Base-by-base conservation (phyloP, 2,329 filamentous ascomycete species). In the Pestalotiopsis fici region DNA sequence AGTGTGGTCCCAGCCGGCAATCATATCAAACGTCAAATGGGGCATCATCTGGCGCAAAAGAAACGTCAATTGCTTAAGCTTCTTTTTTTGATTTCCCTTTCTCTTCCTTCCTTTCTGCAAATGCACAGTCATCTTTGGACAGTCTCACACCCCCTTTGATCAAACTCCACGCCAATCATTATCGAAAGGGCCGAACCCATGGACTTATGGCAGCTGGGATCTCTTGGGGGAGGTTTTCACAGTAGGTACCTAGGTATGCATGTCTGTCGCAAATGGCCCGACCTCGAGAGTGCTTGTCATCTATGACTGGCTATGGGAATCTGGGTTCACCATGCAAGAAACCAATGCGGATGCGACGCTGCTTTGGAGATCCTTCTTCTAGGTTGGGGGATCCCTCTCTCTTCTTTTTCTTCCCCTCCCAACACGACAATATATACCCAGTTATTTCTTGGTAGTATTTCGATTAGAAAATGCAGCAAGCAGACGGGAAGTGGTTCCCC, bases 11-110 rank as follows among this genome's bases (percentile, higher is more conserved):
- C 59, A 60, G 56, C 74, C 70, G 71, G 61, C 67, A 71, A 72
- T 72, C 71, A 67, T 69, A 25, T 70, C 69, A 71, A 66, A 70
- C 68, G 70, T 75, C 73, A 72, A 15, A 27, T 25, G 57, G 28
- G 74, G 75, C 74, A 70, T 73, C 23, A 25, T 25, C n/a, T 35
- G 18, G 43, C 57, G 43, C 43, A 50, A 18, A 50, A 50, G 43
- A 50, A 50, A 50, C 43, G n/a, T 50, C n/a, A n/a, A n/a, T 69
- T 64, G 43, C 37, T 56, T 67, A 65, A 65, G 63, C 56, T 65
- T 65, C 27, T 25, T 50, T 50, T 50, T 50, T n/a, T 21, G 9
- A 18, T 50, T 7, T 21, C 43, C 43, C 18, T 50, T 50, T 21
- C 37, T 2, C 1, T 18, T 47, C 18, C 13, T 50, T 43, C 18